Evolutionary conservation across 1,284 basidiomycete genomes (phyloP), one percentile per base, ranked within the genome.

Genomic region (Coniferiporia sulphurascens): DNA sequence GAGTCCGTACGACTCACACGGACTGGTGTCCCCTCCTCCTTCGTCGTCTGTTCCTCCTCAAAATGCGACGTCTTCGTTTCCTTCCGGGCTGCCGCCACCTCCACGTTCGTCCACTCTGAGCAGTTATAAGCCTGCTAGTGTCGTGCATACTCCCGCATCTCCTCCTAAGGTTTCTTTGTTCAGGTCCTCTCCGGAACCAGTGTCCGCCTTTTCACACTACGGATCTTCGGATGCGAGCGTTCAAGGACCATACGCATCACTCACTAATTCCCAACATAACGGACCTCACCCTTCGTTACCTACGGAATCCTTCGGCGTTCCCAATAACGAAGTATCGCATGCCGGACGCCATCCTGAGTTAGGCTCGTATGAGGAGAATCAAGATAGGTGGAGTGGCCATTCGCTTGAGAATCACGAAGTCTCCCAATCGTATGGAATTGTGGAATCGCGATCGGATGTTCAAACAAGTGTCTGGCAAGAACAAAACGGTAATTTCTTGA

Each of bases 21-120:
- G 32, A 13, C 34, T 48, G 15, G 27, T 35, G 27, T 50, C 60
- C 13, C 55, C 52, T 17, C 57, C 63, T 4, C 48, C 53, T 27
- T 49, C 48, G 17, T 19, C 58, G 32, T 58, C 48, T 21, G 52
- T 61, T 10, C 58, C 62, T n/a, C 58, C 62, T 45, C 60, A 62
- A 2, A 61, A 65, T 51, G 27, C 27, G 27, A 38, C 66, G 38
- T 65, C 70, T 59, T 63, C 66, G 38, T 56, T 67, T 44, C 52
- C 68, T 48, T 3, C 58, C 56, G 17, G 32, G 22, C 17, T 55
- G 21, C 27, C 27, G 5, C 43, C 66, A 52, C 51, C 59, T 48
- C 44, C 64, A 52, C 50, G 50, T 34, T 32, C 50, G 10, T 35
- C 50, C n/a, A 32, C 50, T 19, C 8, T 52, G 12, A 15, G 3